These are phyloP conservation scores for Cylindrodendrum hubeiense DNA, from an alignment of 2,329 filamentous ascomycete genomes.

Conservation along the genomic window DNA sequence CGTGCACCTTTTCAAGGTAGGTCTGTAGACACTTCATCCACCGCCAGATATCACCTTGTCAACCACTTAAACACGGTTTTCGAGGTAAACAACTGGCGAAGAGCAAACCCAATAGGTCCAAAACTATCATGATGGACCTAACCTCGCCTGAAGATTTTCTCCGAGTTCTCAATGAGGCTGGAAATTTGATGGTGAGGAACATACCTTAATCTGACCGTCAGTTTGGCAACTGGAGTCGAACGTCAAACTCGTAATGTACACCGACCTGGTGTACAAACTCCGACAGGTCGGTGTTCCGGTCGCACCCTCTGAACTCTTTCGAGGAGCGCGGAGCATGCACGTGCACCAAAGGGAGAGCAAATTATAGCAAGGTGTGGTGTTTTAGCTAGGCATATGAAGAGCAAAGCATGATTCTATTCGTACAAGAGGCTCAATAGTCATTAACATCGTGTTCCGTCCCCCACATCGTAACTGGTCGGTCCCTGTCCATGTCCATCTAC, in stretches of 20 bases:
- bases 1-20: conserved; percentile 28
- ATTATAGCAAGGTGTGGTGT: neutral
- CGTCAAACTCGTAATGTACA: neutral
- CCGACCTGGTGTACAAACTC: no score
- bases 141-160: conserved; percentile 87
- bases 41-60: conserved; percentile 92
- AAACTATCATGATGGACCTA: conserved; percentile 63
- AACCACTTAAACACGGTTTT: conserved; percentile 79
- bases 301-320: neutral
- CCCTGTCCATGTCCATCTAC: neutral
- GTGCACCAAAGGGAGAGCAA: neutral
- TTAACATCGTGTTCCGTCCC: conserved; percentile 11
- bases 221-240: neutral
- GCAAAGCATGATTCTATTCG: conserved; percentile 12
- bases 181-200: conserved; percentile 91
- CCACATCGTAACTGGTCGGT: neutral
- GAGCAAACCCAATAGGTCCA: conserved; percentile 69
- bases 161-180: conserved; percentile 72
- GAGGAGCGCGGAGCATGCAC: neutral
- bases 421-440: conserved; percentile 15
- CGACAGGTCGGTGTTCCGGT: no score
- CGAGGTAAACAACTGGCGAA: conserved; percentile 97
- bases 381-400: conserved; percentile 6
- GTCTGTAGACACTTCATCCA: conserved; percentile 41
- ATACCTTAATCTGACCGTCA: conserved; percentile 52